These are phyloP conservation scores for Bipolaris oryzae DNA, from an alignment of 2,329 filamentous ascomycete genomes.

Conservation along the genomic window DNA sequence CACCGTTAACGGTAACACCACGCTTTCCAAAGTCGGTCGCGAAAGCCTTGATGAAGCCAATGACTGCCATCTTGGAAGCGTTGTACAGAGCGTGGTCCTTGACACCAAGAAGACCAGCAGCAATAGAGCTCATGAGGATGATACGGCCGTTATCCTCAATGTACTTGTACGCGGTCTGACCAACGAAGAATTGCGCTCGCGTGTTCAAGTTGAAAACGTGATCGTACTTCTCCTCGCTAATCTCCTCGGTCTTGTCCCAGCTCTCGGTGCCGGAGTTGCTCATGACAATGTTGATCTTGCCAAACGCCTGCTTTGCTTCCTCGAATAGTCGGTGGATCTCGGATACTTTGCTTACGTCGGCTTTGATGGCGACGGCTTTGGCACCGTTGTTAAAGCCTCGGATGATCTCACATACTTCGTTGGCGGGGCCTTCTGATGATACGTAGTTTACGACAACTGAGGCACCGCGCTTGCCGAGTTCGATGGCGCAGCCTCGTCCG, in stretches of 20 bases:
- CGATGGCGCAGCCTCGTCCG: slow-evolving; percentile 68
- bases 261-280: slow-evolving; percentile 65
- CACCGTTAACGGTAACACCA: slow-evolving; percentile 73
- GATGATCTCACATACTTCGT: slow-evolving; percentile 57
- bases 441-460: slow-evolving; percentile 71
- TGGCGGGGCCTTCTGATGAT: slow-evolving; percentile 57
- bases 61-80: slow-evolving; percentile 73
- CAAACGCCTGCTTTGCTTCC: slow-evolving; percentile 52
- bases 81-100: slow-evolving; percentile 75
- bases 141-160: slow-evolving; percentile 72
- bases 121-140: slow-evolving; percentile 76
- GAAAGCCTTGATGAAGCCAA: slow-evolving; percentile 74
- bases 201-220: slow-evolving; percentile 73
- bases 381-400: slow-evolving; percentile 55
- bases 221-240: slow-evolving; percentile 73
- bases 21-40: slow-evolving; percentile 72
- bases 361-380: slow-evolving; percentile 63
- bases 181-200: slow-evolving; percentile 77
- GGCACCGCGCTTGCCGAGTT: slow-evolving; percentile 69
- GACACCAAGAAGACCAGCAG: slow-evolving; percentile 68
- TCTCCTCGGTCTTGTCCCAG: slow-evolving; percentile 71
- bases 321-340: slow-evolving; percentile 65
- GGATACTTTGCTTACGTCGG: slow-evolving; percentile 60
- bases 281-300: slow-evolving; percentile 57
- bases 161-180: slow-evolving; percentile 74